Percentiles rank a stretch among this genome's conserved stretches.
phyloP scores from a whole-genome alignment of 129 eudicot genomes.

The Pseudognaphalium luteoalbum region DNA sequence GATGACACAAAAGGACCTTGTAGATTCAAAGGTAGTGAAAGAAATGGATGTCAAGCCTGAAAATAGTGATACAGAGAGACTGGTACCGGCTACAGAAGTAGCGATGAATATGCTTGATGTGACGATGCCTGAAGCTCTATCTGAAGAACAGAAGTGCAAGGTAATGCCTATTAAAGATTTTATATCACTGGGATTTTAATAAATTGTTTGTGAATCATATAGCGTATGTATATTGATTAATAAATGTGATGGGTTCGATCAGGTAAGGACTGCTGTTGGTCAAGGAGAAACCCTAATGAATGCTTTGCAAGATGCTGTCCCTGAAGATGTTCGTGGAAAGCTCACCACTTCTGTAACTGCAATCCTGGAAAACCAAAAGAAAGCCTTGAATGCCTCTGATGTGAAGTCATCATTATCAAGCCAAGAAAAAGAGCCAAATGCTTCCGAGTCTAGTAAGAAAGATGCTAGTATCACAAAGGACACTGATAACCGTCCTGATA shows the following conservation, averaged over 20 bases:
- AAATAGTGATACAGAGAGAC: conserved; percentile 65
- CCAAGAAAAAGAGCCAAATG: conserved; percentile 31
- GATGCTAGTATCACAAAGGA: conserved; percentile 36
- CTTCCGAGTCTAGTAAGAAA: conserved; percentile 35
- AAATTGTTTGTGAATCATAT: not conserved
- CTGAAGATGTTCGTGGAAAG: conserved; percentile 91
- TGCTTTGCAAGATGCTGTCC: conserved; percentile 95
- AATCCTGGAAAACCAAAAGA: conserved; percentile 50
- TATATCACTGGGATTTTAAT: not conserved
- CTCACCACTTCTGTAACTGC: conserved; percentile 68
- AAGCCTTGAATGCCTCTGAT: conserved; percentile 44
- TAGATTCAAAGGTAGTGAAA: conserved; percentile 35
- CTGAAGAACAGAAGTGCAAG: conserved; percentile 76
- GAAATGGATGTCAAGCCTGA: conserved; percentile 36
- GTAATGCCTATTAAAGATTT: conserved; percentile 35
- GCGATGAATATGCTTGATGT: conserved; percentile 88
- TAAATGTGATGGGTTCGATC: conserved; percentile 13
- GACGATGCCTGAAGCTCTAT: conserved; percentile 68
- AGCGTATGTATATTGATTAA: not conserved
- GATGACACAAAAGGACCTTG: conserved; percentile 30
- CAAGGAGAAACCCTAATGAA: conserved; percentile 81
- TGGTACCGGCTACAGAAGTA: conserved; percentile 68
- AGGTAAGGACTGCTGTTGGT: conserved; percentile 84
- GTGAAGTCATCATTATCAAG: conserved; percentile 40
- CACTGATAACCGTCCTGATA: conserved; percentile 25